Percentiles rank a stretch among this genome's conserved stretches.
phyloP scores from a whole-genome alignment of 2,329 filamentous ascomycete genomes.

The Xylariaceae sp. region DNA sequence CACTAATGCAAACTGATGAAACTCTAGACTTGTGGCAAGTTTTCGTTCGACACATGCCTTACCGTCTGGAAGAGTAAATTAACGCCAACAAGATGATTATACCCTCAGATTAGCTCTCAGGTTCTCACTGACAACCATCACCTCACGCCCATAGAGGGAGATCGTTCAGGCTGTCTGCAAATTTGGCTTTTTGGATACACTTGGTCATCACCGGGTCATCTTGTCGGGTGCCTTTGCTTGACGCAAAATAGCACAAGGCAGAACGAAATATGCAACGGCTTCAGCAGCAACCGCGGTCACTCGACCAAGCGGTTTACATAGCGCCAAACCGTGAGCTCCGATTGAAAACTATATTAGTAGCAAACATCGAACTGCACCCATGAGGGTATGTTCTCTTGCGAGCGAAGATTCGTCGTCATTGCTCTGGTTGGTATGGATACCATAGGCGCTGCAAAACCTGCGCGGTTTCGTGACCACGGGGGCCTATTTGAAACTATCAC shows the following conservation, averaged over 20 bases:
- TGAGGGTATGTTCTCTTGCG: slow-evolving; percentile 20
- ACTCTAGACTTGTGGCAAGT: neutral
- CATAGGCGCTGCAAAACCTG: slow-evolving; percentile 12
- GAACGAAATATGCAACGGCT: slow-evolving; percentile 12
- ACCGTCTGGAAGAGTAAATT: neutral
- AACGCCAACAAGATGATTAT: slow-evolving; percentile 17
- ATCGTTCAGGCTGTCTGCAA: slow-evolving; percentile 43
- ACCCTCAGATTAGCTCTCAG: slow-evolving; percentile 54
- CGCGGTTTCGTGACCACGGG: slow-evolving; percentile 8
- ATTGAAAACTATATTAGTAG: slow-evolving; percentile 47
- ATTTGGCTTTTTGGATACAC: slow-evolving; percentile 52
- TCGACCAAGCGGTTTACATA: slow-evolving; percentile 19
- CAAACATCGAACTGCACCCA: slow-evolving; percentile 23
- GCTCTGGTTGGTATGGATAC: slow-evolving; percentile 16
- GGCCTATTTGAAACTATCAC: slow-evolving; percentile 8
- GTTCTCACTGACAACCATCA: slow-evolving; percentile 48
- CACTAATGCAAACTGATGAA: neutral
- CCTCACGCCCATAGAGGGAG: slow-evolving; percentile 16
- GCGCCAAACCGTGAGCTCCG: slow-evolving; percentile 39
- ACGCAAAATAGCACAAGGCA: slow-evolving; percentile 15
- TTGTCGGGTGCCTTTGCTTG: slow-evolving; percentile 23
- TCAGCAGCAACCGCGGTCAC: slow-evolving; percentile 16
- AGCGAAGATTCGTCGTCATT: slow-evolving; percentile 28
- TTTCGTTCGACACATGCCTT: neutral
- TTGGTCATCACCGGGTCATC: slow-evolving; percentile 46